Evolutionary conservation across 306 rosid genomes (phyloP).

Genomic region (Argentina anserina): DNA sequence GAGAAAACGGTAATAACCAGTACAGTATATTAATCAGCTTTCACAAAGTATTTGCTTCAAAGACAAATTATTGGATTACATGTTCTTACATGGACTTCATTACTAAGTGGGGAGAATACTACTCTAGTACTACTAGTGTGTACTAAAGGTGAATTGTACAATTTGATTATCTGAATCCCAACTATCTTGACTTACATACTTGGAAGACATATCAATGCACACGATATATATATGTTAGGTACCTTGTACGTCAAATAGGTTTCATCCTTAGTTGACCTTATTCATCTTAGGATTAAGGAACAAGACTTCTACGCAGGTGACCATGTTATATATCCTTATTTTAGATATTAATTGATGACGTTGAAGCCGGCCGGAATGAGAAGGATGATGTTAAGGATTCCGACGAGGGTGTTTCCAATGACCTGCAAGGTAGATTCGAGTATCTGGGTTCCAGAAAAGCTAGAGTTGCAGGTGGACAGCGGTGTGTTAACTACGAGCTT

Average conservation of each 20-base stretch:
- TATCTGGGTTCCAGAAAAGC: constrained; percentile 21
- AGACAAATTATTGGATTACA: neutral
- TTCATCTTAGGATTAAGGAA: neutral
- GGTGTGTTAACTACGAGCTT: constrained; percentile 30
- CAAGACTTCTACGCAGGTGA: neutral
- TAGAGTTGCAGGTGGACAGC: constrained; percentile 30
- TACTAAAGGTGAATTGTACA: neutral
- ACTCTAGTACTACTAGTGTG: neutral
- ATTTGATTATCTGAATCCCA: neutral
- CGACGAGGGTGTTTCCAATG: neutral
- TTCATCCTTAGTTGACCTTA: neutral
- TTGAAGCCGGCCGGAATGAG: constrained; percentile 23
- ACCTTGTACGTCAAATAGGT: neutral
- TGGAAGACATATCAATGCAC: neutral
- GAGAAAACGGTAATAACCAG: no score
- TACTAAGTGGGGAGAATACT: neutral
- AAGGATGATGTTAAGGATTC: constrained; percentile 16
- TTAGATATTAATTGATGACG: neutral
- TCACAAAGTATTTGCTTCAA: no score
- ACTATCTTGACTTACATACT: neutral
- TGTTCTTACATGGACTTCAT: neutral
- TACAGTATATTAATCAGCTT: no score
- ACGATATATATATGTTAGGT: neutral
- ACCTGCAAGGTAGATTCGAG: neutral
- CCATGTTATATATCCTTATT: neutral